phyloP scores from a whole-genome alignment of 257 asterid genomes.

The Nicotiana sylvestris region DNA sequence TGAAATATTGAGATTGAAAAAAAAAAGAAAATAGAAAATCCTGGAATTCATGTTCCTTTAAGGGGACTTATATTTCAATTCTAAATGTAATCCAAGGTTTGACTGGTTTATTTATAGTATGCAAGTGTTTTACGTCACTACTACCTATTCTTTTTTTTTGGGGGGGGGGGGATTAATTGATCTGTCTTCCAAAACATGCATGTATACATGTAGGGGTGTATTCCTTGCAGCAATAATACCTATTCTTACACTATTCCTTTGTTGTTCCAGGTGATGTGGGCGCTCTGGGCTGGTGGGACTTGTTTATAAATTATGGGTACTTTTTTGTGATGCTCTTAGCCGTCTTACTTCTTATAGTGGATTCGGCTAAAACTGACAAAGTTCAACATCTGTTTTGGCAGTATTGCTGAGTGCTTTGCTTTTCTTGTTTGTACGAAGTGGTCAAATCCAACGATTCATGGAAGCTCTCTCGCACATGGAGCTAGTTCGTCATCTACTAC shows the following conservation, averaged over 20 bases:
- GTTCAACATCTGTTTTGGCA: conserved; percentile 26
- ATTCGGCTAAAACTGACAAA: conserved; percentile 25
- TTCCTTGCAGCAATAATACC: background rate
- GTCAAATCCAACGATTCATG: conserved; percentile 91
- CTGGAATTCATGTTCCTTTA: background rate
- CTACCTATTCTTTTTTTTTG: no score
- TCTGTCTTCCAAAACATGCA: no score
- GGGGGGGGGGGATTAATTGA: no score
- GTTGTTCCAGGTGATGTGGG: conserved; percentile 63
- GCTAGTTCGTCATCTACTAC: conserved; percentile 70
- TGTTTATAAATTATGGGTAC: conserved; percentile 92
- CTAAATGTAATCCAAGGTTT: background rate
- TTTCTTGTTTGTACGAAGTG: conserved; percentile 99
- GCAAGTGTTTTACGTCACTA: background rate
- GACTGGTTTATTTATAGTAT: background rate
- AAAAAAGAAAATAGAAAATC: background rate
- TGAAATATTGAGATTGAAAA: background rate
- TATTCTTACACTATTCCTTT: background rate
- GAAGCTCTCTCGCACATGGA: conserved; percentile 54
- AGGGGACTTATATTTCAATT: background rate
- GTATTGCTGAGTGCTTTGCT: conserved; percentile 97
- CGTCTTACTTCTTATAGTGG: conserved; percentile 14
- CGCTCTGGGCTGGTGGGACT: conserved; percentile 98
- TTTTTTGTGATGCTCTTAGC: conserved; percentile 14
- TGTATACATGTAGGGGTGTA: no score